A percentile compares a stretch with the other conserved stretches of the same genome.
Evolutionary conservation across 805 yeast species (phyloP).

Genomic region (Wickerhamomyces canadensis): DNA sequence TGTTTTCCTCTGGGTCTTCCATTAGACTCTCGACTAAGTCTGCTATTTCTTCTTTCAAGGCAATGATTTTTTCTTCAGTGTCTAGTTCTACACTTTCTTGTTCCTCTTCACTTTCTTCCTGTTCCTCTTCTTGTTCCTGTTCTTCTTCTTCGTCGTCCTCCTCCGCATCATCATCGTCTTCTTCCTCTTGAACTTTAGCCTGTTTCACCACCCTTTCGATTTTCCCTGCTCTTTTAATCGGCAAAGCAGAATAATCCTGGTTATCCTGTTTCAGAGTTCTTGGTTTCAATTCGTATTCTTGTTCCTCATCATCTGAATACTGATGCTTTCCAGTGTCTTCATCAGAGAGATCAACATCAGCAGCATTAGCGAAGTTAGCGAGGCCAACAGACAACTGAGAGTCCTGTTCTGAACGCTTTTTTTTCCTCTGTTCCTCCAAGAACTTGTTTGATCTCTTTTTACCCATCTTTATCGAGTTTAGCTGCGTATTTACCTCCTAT

Average conservation of each 20-base stretch:
- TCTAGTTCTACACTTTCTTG: slow-evolving; percentile 35
- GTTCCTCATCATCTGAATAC: slow-evolving; percentile 67
- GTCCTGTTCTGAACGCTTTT: slow-evolving; percentile 20
- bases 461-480: slow-evolving; percentile 25
- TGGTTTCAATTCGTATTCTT: slow-evolving; percentile 72
- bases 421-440: slow-evolving; percentile 26
- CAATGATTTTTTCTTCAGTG: slow-evolving; percentile 47
- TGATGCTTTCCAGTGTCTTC: slow-evolving; percentile 2
- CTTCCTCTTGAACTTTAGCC: slow-evolving; percentile 10
- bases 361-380: slow-evolving; percentile 15
- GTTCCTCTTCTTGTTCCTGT: slow-evolving; percentile 21
- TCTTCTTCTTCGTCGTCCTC: slow-evolving; percentile 24
- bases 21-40: slow-evolving; percentile 67
- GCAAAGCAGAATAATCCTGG: slow-evolving; percentile 61
- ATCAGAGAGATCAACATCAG: slow-evolving; percentile 8
- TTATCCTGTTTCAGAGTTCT: slow-evolving; percentile 45
- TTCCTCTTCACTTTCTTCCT: slow-evolving; percentile 24
- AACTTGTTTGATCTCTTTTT: slow-evolving; percentile 32
- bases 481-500: slow-evolving; percentile 31
- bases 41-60: slow-evolving; percentile 80
- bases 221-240: slow-evolving; percentile 73
- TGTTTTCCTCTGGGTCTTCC: slow-evolving; percentile 88
- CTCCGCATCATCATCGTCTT: slow-evolving; percentile 13
- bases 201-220: slow-evolving; percentile 57
- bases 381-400: slow-evolving; percentile 19